Percentiles rank a stretch among this genome's conserved stretches.
These are phyloP conservation scores for Diddensiella transvaalensis DNA, from an alignment of 805 yeast genomes.

Conservation along the genomic window DNA sequence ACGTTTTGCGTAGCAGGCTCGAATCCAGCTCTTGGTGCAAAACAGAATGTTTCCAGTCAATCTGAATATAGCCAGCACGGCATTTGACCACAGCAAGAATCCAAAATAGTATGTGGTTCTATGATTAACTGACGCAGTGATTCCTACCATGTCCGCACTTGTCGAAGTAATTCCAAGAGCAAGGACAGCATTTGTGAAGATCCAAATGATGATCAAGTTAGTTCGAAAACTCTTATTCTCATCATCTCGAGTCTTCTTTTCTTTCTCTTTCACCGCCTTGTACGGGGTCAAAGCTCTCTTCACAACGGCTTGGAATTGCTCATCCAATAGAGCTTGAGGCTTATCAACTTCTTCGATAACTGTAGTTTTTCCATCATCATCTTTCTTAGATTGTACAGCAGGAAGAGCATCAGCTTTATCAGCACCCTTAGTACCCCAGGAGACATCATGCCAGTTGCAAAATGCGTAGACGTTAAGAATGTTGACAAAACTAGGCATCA, in stretches of 20 bases:
- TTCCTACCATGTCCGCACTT: constrained; percentile 33
- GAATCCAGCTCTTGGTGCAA: constrained; percentile 33
- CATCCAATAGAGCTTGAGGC: constrained; percentile 51
- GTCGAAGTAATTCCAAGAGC: constrained; percentile 38
- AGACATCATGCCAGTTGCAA: constrained; percentile 67
- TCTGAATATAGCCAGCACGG: constrained; percentile 55
- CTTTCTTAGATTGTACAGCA: constrained; percentile 43
- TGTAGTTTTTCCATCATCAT: constrained; percentile 49
- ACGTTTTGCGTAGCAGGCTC: constrained; percentile 19
- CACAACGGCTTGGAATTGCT: constrained; percentile 44
- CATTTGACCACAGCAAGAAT: constrained; percentile 59
- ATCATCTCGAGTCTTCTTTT: constrained; percentile 33
- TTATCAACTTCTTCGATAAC: constrained; percentile 51
- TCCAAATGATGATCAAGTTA: constrained; percentile 38
- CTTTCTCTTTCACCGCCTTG: constrained; percentile 35
- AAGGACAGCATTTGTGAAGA: constrained; percentile 36
- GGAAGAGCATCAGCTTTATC: constrained; percentile 53
- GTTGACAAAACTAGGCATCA: constrained; percentile 37
- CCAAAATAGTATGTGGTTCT: constrained; percentile 39
- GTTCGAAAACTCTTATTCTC: constrained; percentile 40
- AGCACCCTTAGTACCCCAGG: constrained; percentile 75
- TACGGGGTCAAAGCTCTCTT: constrained; percentile 52
- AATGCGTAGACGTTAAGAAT: constrained; percentile 64
- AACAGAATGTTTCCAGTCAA: constrained; percentile 52
- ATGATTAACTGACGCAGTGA: constrained; percentile 37